Base-by-base conservation (phyloP, 805 yeast genomes). In the Babjeviella inositovora region DNA sequence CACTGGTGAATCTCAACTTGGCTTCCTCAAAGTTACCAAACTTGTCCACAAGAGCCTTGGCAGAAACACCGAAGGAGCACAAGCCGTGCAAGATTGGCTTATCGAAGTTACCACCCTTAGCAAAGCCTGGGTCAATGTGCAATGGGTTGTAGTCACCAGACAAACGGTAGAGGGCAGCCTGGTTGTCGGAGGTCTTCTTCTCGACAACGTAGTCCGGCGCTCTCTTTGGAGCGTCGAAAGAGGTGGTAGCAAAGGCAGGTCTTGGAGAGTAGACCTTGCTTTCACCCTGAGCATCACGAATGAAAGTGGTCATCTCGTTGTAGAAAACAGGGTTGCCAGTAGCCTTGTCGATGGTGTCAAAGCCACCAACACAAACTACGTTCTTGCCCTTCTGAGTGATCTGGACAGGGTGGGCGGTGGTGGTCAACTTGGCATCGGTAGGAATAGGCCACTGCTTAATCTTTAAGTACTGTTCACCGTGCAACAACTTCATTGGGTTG, bases 131-230 rank as follows among this genome's bases (percentile, higher is more conserved):
- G 53, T 87, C 97, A 43, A 87, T 74, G 55, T 85, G 98, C 37
- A 87, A 63, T 29, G 98, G 98, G 50, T 87, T 87, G 48, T 72
- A 73, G 57, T 87, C 98, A 25, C 95, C 97, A 30, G 87, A 74
- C 30, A 87, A 58, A 46, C 98, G 69, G 57, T 87, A 87, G 26
- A 85, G 50, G 4, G 93, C 81, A 21, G 96, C 96, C 47, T 72
- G 82, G 45, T 84, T 79, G 20, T 48, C 57, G 14, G 61, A 43
- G 2, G 90, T 77, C 33, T 61, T 50, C 37, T 68, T 62, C 20
- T 59, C 65, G 21, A 50, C 45, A 27, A 62, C 69, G 39, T 65
- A 77, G 42, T 79, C 92, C 5, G 95, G 90, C 13, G 47, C 45
- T 13, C 62, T 46, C 23, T 52, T 39, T 27, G 87, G 90, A 3